These are phyloP conservation scores for Cercospora sesami DNA, from an alignment of 2,329 filamentous ascomycete genomes.

Conservation along the genomic window DNA sequence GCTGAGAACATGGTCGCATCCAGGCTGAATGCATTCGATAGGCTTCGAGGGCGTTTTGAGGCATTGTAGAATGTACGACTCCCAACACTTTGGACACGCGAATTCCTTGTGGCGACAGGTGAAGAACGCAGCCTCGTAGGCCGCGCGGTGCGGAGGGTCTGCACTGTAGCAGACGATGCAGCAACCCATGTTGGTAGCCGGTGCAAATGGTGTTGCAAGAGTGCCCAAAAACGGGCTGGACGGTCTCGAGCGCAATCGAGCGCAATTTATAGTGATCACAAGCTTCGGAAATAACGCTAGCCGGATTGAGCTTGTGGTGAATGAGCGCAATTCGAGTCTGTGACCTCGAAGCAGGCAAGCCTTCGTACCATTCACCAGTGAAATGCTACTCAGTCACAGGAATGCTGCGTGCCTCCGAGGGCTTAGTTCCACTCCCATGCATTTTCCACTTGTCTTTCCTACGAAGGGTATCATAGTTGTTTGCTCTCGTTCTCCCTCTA, in stretches of 20 bases:
- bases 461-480: slow-evolving; percentile 7
- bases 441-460: background rate
- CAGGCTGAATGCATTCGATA: background rate
- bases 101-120: background rate
- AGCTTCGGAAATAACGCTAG: background rate
- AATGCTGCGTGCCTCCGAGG: background rate
- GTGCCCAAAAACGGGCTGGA: background rate
- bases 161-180: background rate
- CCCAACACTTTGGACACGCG: background rate
- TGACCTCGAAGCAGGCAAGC: background rate
- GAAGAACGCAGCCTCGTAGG: background rate
- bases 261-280: background rate
- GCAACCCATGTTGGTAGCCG: background rate
- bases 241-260: background rate
- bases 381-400: background rate
- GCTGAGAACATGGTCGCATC: background rate
- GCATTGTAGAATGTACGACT: background rate
- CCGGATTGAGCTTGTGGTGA: background rate
- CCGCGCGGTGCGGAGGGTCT: background rate
- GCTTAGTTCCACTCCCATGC: background rate
- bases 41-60: background rate
- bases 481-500: background rate
- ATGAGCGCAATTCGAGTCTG: background rate
- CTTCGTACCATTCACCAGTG: background rate
- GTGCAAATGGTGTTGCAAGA: background rate